phyloP scores from a whole-genome alignment of 2,329 filamentous ascomycete species.

The Daldinia sp. region DNA sequence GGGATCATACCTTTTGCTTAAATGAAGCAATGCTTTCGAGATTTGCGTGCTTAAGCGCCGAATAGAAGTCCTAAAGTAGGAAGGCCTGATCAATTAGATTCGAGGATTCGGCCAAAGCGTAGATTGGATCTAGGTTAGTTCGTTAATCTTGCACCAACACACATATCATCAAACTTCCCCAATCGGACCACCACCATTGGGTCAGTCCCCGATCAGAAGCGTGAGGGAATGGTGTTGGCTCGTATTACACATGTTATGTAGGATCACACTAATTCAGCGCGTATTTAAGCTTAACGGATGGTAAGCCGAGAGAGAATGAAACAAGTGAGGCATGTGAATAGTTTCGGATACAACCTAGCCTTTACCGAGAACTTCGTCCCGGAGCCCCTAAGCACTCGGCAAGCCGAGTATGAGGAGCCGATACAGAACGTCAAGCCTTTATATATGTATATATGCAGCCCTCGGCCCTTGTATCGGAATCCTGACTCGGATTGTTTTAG shows the following conservation, averaged over 20 bases:
- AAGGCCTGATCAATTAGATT: neutral
- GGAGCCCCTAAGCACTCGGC: constrained; percentile 7
- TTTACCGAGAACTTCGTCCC: constrained; percentile 7
- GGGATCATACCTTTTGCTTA: neutral
- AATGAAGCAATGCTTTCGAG: neutral
- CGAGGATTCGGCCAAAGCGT: neutral
- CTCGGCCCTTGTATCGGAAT: neutral
- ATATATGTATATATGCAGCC: neutral
- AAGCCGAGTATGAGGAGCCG: constrained; percentile 15
- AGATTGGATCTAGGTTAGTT: neutral
- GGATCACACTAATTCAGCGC: neutral
- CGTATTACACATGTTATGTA: neutral
- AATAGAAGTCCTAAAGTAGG: neutral
- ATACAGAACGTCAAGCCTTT: neutral
- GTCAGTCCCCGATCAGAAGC: neutral
- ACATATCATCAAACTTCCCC: constrained; percentile 14
- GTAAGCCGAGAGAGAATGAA: neutral
- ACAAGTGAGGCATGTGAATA: neutral
- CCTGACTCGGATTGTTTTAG: neutral
- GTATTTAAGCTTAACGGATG: constrained; percentile 2
- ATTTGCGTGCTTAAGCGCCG: constrained; percentile 4
- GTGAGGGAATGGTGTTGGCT: neutral
- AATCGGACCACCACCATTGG: neutral
- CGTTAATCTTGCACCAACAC: constrained; percentile 28
- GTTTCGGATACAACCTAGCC: neutral